Evolutionary conservation across 2,329 filamentous ascomycete genomes (phyloP), one percentile per base, ranked within the genome.

Genomic region (Pyrenochaeta sp.): DNA sequence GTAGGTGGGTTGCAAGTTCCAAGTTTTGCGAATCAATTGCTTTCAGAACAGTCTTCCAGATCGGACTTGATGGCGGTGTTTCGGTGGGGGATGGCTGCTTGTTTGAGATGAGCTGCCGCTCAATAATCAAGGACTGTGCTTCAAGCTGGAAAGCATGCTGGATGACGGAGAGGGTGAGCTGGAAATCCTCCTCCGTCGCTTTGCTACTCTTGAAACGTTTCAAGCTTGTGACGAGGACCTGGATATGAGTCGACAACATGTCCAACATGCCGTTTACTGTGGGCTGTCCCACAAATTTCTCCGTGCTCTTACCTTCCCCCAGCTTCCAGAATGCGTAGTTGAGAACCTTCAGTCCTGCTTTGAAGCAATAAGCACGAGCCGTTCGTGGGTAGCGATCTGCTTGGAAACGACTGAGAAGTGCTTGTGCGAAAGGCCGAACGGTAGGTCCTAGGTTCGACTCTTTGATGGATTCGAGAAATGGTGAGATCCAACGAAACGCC

Each of bases 31-130:
- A 78, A 53, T 84, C 80, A 35, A 94, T 79, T 18, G 85, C 82
- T 35, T 85, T 81, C 32, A 89, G 78, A 32, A 92, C 87, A 1
- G 84, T 80, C 51, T 90, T 87, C 87, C 92, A 96, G 28, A 96
- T 83, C 11, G 84, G 80, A 11, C 86, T 78, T 0, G 90, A 93
- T 43, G 89, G 82, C 13, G 86, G 84, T 18, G 52, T 83, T 83
- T 28, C 88, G 69, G 44, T 88, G 82, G 55, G 87, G 14, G 90
- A 79, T 29, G 81, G 76, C 29, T 79, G 79, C 14, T 80, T 79
- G 7, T 78, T 76, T 14, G 82, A 77, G 39, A 96, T 81, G 5
- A 85, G 80, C 42, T 82, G 80, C 60, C 84, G 87, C 64, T 92
- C 88, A 37, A 84, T 81, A 35, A 80, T 81, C 4, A 90, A 77